Conservation (phyloP, 2,329 filamentous ascomycete genomes). For the Aspergillus sp. region DNA sequence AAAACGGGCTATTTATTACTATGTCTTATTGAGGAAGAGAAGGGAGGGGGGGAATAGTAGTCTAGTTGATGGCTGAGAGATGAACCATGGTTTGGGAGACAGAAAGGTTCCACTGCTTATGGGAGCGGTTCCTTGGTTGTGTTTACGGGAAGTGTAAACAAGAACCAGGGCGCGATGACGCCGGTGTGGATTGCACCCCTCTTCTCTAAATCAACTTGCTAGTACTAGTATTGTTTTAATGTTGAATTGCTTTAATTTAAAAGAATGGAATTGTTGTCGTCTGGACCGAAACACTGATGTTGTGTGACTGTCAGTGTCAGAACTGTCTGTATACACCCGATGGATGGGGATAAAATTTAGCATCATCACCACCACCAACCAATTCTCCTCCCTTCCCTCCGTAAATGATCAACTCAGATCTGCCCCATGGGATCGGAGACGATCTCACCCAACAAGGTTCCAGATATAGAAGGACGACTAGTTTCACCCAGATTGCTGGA, state of each 20-base stretch:
- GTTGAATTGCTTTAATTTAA: neutral
- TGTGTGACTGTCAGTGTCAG: neutral
- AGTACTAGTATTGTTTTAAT: neutral
- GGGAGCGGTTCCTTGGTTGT: conserved; percentile 2
- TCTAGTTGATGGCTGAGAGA: neutral
- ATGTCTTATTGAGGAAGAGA: too few relatives aligned
- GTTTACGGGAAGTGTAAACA: conserved; percentile 5
- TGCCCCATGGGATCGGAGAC: conserved; percentile 7
- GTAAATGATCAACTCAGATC: neutral
- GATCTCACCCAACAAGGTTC: neutral
- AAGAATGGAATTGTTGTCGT: neutral
- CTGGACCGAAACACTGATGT: neutral
- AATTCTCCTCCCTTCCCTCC: neutral
- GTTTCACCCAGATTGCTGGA: neutral
- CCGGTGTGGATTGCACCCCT: neutral
- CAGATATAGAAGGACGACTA: neutral
- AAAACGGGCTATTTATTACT: neutral
- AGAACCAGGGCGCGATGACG: neutral
- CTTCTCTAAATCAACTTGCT: neutral
- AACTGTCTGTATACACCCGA: neutral
- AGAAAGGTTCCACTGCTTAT: neutral
- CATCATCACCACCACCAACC: neutral
- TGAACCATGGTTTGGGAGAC: conserved; percentile 4
- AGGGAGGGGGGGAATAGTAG: too few relatives aligned
- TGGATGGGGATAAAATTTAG: neutral